Percentiles rank a stretch among this genome's conserved stretches.
Conservation (phyloP, 192 early-diverging fungal species). For the Backusella macrospora region DNA sequence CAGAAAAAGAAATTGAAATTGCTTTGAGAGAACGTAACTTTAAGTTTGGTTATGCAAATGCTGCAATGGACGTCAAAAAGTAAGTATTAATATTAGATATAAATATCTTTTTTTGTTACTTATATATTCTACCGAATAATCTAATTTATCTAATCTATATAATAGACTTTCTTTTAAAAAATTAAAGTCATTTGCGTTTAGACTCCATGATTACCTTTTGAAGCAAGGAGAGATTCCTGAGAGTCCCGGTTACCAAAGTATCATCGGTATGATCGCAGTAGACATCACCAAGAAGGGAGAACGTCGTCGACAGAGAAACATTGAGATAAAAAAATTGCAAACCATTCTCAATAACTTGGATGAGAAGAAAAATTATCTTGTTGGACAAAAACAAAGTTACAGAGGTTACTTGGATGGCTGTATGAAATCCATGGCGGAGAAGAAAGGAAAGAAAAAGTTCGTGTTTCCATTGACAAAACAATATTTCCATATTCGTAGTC, state of each 20-base stretch:
- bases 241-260: slow-evolving; percentile 86
- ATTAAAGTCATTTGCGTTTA: slow-evolving; percentile 80
- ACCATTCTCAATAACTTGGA: slow-evolving; percentile 83
- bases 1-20: slow-evolving; percentile 27
- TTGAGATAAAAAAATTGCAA: slow-evolving; percentile 74
- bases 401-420: slow-evolving; percentile 90
- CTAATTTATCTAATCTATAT: neutral
- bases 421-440: slow-evolving; percentile 83
- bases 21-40: slow-evolving; percentile 26
- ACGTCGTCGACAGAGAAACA: slow-evolving; percentile 72
- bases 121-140: too few species aligned
- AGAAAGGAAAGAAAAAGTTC: slow-evolving; percentile 67
- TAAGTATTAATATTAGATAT: slow-evolving; percentile 12
- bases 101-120: neutral
- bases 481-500: slow-evolving; percentile 90
- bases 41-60: slow-evolving; percentile 28
- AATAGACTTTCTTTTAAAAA: slow-evolving; percentile 67
- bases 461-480: slow-evolving; percentile 91
- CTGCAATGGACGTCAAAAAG: slow-evolving; percentile 37
- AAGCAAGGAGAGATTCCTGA: slow-evolving; percentile 67
- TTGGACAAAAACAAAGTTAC: slow-evolving; percentile 87
- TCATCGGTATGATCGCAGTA: slow-evolving; percentile 89
- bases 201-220: slow-evolving; percentile 84
- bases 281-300: slow-evolving; percentile 93
- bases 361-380: slow-evolving; percentile 83